Evolutionary conservation across 257 asterid species (phyloP).

Genomic region (Gentiana dahurica): DNA sequence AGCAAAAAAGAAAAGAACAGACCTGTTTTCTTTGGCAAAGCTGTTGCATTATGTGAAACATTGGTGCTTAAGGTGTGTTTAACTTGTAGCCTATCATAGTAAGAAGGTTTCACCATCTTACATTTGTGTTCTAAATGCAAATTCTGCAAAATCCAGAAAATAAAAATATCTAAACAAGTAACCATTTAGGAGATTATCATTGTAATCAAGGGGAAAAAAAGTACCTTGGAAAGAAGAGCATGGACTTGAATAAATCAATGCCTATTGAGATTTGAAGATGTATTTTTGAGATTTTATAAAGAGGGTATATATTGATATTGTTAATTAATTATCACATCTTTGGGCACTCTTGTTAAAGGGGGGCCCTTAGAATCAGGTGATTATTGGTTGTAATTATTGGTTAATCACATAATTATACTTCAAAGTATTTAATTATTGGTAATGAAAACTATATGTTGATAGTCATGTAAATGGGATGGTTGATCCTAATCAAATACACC

Average conservation of each 20-base stretch:
- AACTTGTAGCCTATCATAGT: constrained; percentile 23
- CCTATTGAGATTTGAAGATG: too few relatives aligned
- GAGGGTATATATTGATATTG: too few relatives aligned
- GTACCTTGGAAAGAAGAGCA: too few relatives aligned
- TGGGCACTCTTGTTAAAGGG: too few relatives aligned
- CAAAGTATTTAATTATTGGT: constrained; percentile 18
- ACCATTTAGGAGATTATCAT: too few relatives aligned
- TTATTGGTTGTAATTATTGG: constrained; percentile 67
- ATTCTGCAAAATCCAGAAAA: too few relatives aligned
- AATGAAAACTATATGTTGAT: constrained; percentile 10
- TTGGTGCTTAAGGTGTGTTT: constrained; percentile 30
- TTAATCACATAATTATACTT: constrained; percentile 40
- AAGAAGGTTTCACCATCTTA: constrained; percentile 45
- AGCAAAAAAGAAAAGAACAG: not conserved
- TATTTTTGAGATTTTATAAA: too few relatives aligned
- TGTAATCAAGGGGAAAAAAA: too few relatives aligned
- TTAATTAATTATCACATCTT: too few relatives aligned
- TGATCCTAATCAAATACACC: constrained; percentile 8
- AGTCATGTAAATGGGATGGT: constrained; percentile 14
- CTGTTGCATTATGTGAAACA: constrained; percentile 32
- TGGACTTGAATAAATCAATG: too few relatives aligned
- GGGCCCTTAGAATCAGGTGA: constrained; percentile 58
- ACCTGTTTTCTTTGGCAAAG: constrained; percentile 53
- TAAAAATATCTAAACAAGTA: too few relatives aligned
- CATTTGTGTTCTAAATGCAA: not conserved